Evolutionary conservation across 106 monocot species (phyloP).

Genomic region (Phalaenopsis aphrodite): DNA sequence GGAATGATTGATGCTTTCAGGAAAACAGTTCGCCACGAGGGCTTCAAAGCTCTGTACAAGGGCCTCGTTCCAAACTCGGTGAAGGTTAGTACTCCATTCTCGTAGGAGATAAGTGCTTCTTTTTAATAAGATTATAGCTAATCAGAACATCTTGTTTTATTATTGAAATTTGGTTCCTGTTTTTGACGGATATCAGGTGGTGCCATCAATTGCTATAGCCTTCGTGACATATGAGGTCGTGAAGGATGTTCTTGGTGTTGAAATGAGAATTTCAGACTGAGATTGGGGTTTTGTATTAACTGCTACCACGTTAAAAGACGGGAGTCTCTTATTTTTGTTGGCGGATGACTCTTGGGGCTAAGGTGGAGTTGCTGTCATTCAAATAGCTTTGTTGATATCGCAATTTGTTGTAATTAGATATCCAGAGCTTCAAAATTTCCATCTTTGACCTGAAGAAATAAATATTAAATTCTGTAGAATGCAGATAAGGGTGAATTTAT

Average conservation of each 20-base stretch:
- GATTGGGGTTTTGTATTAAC: neutral
- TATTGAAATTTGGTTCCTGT: too few relatives aligned
- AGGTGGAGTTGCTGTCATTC: neutral
- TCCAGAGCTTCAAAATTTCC: neutral
- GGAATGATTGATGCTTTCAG: conserved; percentile 81
- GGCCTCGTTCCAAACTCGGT: conserved; percentile 79
- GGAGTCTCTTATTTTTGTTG: conserved; percentile 26
- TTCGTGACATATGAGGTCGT: conserved; percentile 89
- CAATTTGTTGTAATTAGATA: neutral
- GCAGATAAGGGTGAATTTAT: neutral
- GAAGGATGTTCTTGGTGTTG: conserved; percentile 92
- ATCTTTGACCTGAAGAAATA: neutral
- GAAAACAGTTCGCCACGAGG: conserved; percentile 62
- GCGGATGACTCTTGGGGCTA: conserved; percentile 7
- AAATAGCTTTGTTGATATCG: neutral
- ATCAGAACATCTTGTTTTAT: too few relatives aligned
- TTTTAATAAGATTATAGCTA: neutral
- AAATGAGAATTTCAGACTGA: conserved; percentile 96
- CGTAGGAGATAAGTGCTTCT: neutral
- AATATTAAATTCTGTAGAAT: too few relatives aligned
- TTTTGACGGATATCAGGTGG: conserved; percentile 41
- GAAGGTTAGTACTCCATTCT: conserved; percentile 29
- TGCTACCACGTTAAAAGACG: neutral
- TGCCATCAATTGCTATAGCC: conserved; percentile 93
- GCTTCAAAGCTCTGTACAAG: conserved; percentile 69